These are phyloP conservation scores for Citrus maxima DNA, from an alignment of 345 rosid species.

Conservation along the genomic window DNA sequence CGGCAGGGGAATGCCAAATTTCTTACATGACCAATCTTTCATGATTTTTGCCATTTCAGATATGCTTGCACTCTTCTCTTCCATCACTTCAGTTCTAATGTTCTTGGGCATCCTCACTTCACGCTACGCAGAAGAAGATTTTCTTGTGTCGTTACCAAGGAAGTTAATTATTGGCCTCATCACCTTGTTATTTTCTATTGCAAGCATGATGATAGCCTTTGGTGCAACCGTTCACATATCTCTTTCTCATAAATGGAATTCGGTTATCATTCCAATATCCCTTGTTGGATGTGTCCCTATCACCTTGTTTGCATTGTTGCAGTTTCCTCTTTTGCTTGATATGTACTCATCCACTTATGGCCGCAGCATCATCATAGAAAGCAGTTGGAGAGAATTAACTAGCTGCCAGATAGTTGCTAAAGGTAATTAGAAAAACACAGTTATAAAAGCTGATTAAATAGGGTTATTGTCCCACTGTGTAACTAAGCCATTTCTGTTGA, in stretches of 20 bases:
- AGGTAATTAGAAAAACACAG: too few relatives aligned
- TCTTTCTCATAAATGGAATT: not conserved
- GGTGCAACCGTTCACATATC: not conserved
- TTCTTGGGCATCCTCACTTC: slow-evolving; percentile 14
- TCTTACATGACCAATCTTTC: not conserved
- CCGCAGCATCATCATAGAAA: not conserved
- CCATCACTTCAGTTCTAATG: not conserved
- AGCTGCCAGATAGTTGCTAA: too few relatives aligned
- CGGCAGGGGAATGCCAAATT: not conserved
- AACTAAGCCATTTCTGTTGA: too few relatives aligned
- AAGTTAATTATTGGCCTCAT: not conserved
- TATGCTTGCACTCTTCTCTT: slow-evolving; percentile 8
- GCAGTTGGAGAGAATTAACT: too few relatives aligned
- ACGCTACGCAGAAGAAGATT: slow-evolving; percentile 5
- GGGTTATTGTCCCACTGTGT: too few relatives aligned
- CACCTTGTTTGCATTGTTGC: not conserved
- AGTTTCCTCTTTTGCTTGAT: not conserved
- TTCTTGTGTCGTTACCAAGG: not conserved
- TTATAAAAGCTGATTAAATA: too few relatives aligned
- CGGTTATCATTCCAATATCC: not conserved
- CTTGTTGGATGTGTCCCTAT: not conserved
- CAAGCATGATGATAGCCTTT: slow-evolving; percentile 12
- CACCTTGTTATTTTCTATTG: not conserved
- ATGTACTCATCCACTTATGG: too few relatives aligned
- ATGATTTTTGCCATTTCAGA: not conserved